Base-by-base conservation (phyloP, 176 grass and related monocot species). In the Eleusine indica region DNA sequence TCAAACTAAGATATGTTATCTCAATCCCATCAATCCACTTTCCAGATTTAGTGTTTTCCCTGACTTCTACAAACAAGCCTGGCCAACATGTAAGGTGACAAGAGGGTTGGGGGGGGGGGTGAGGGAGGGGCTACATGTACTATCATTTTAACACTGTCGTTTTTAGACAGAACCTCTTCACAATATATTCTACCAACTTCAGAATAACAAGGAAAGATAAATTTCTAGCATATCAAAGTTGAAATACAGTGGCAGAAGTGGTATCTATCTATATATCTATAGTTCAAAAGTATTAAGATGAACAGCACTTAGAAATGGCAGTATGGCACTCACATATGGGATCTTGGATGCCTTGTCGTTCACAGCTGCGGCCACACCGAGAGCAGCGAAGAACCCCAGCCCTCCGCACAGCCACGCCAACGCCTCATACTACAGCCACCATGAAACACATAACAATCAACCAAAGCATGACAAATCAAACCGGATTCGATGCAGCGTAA, bases 261-360 rank as follows among this genome's bases (percentile, higher is more conserved):
- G 3, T 67, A 3, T 78, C 38, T 68, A 47, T 48, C 9, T 48
- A 51, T 4, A 53, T 53, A 17, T 53, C 51, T 53, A 53, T 4
- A 53, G 51, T 53, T 17, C 0, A 53, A 14, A 53, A 17, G 14
- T 17, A 53, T 14, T 53, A 4, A 53, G 49, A 17, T 11, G 49
- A 52, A 52, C 14, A 52, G 51, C 51, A 53, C 15, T 48, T 30
- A 21, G 43, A 28, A 61, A 25, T 25, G 25, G 25, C 25, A 25
- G 25, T 25, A 40, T 68, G 68, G 9, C 11, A 92, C 97, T 96
- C 62, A 99, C 97, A 83, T 87, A 99, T 19, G 97, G 97, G 15
- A 94, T 84, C 87, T 89, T 96, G 61, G 97, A 96, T 7, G 97
- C 93, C 84, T 96, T 96, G 67, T 99, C 97, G 9, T 99, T 99